Percentiles rank a stretch among this genome's conserved stretches.
phyloP scores from a whole-genome alignment of 345 rosid species.

The Chamaenerion angustifolium region DNA sequence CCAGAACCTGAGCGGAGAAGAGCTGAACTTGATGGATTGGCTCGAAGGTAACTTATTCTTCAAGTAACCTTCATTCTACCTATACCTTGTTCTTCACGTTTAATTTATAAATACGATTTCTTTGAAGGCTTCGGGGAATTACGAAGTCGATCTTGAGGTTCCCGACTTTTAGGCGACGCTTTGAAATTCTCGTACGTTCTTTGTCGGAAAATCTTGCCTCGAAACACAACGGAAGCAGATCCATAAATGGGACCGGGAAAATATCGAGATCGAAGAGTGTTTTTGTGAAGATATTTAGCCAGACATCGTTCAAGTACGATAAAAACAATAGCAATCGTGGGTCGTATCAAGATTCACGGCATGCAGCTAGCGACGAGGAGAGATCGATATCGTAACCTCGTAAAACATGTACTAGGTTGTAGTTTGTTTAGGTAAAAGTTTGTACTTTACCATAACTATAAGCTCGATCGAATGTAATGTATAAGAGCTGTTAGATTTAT shows the following conservation, averaged over 20 bases:
- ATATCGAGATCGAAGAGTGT: slow-evolving; percentile 13
- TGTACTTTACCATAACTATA: no score
- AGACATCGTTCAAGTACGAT: slow-evolving; percentile 15
- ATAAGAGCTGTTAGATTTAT: no score
- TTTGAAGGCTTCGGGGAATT: slow-evolving; percentile 54
- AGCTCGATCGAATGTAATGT: no score
- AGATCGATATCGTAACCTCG: slow-evolving; percentile 5
- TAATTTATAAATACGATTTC: background rate
- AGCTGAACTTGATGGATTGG: slow-evolving; percentile 33
- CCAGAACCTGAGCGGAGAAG: slow-evolving; percentile 25
- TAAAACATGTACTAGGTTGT: no score
- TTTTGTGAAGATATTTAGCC: slow-evolving; percentile 12
- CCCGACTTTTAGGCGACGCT: slow-evolving; percentile 69
- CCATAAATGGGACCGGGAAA: slow-evolving; percentile 7
- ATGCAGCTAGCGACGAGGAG: background rate
- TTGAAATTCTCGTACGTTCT: slow-evolving; percentile 31
- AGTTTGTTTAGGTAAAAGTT: no score
- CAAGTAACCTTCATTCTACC: background rate
- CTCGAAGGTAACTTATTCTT: slow-evolving; percentile 24
- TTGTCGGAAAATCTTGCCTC: slow-evolving; percentile 49
- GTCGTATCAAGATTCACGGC: slow-evolving; percentile 3
- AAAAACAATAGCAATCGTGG: slow-evolving; percentile 2
- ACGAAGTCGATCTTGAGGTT: slow-evolving; percentile 70
- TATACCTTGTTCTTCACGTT: background rate
- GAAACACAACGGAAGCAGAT: slow-evolving; percentile 23